Percentiles rank a stretch among this genome's conserved stretches.
These are phyloP conservation scores for Voacanga thouarsii DNA, from an alignment of 257 asterid genomes.

Conservation along the genomic window DNA sequence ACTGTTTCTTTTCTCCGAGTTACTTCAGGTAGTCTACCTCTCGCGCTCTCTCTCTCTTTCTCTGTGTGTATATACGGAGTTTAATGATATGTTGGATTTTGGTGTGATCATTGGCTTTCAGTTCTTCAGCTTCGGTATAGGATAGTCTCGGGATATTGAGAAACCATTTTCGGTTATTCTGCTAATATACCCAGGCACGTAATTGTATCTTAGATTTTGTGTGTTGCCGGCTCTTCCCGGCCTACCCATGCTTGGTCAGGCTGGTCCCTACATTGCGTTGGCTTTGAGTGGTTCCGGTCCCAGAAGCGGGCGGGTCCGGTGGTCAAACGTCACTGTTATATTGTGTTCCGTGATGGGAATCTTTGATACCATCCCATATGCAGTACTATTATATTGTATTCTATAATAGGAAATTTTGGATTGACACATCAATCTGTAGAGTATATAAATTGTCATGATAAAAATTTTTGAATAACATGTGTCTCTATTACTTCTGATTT, in stretches of 20 bases:
- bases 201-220: neutral
- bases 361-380: too few species aligned
- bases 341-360: too few species aligned
- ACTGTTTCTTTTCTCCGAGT: neutral
- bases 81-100: neutral
- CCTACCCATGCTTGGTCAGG: neutral
- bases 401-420: too few species aligned
- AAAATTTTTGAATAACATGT: too few species aligned
- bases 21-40: constrained; percentile 14
- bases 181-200: neutral
- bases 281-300: neutral
- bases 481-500: too few species aligned
- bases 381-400: too few species aligned
- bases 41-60: neutral
- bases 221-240: neutral
- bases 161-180: neutral
- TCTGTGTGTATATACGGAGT: neutral
- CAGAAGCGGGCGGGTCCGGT: neutral
- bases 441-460: too few species aligned
- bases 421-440: too few species aligned
- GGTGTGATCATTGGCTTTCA: neutral
- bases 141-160: neutral
- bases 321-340: neutral
- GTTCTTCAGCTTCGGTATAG: neutral
- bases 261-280: neutral